A percentile compares a stretch with the other conserved stretches of the same genome.
Evolutionary conservation across 306 rosid genomes (phyloP).

Genomic region (Prinsepia uniflora): DNA sequence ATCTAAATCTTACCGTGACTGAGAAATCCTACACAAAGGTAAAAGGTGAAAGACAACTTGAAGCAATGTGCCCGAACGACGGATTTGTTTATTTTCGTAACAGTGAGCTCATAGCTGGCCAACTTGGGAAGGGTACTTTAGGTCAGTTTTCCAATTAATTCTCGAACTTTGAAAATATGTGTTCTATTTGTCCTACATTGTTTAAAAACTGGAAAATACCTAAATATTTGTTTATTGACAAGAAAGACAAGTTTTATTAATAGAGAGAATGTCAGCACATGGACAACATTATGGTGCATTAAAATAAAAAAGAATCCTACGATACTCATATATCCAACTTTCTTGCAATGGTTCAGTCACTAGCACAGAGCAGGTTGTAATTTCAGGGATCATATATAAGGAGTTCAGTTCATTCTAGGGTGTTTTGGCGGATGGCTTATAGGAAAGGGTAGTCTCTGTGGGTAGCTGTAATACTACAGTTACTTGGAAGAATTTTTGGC

Average conservation of each 20-base stretch:
- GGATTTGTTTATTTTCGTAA: conserved; percentile 89
- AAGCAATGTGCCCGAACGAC: conserved; percentile 83
- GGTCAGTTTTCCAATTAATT: conserved; percentile 47
- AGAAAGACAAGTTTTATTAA: no score
- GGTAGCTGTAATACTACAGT: not conserved
- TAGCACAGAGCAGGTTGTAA: no score
- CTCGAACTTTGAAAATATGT: not conserved
- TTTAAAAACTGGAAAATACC: not conserved
- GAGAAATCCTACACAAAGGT: conserved; percentile 62
- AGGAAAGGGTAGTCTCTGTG: no score
- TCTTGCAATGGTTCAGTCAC: no score
- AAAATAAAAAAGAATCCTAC: no score
- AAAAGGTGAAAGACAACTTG: conserved; percentile 51
- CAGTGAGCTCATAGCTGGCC: conserved; percentile 93
- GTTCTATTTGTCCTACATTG: not conserved
- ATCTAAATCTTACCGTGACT: conserved; percentile 70
- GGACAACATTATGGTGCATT: no score
- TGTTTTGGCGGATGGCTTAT: no score
- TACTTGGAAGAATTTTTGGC: not conserved
- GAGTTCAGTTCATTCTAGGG: no score
- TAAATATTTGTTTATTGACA: no score
- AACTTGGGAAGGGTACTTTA: conserved; percentile 92
- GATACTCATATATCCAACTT: no score
- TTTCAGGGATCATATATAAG: no score
- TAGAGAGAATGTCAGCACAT: no score